phyloP scores from a whole-genome alignment of 192 early-diverging fungal genomes.

The Gonapodya prolifera region DNA sequence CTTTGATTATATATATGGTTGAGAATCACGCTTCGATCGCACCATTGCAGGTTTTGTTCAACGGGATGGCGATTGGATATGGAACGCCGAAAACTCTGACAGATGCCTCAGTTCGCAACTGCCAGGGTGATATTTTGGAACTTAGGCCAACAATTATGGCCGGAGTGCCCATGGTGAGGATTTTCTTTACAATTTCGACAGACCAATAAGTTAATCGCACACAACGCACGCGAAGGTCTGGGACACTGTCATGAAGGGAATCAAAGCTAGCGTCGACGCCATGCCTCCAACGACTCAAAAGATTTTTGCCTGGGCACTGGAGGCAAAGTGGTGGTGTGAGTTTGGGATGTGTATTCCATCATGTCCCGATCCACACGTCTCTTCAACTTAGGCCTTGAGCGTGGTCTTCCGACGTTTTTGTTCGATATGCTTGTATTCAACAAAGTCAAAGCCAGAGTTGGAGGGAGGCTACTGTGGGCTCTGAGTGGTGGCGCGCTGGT shows the following conservation, averaged over 20 bases:
- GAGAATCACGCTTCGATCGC: too few relatives aligned
- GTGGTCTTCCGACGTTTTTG: conserved; percentile 53
- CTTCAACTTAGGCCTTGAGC: too few relatives aligned
- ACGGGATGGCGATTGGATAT: conserved; percentile 55
- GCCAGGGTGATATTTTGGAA: conserved; percentile 57
- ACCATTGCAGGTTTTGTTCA: too few relatives aligned
- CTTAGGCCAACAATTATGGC: conserved; percentile 64
- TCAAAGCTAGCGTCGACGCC: conserved; percentile 47
- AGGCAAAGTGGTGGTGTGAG: conserved; percentile 62
- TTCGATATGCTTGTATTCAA: conserved; percentile 71
- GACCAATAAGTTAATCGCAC: too few relatives aligned
- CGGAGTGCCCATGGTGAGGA: conserved; percentile 56
- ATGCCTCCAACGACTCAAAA: conserved; percentile 35
- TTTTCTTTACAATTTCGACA: too few relatives aligned
- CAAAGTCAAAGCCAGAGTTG: conserved; percentile 66
- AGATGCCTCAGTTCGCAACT: conserved; percentile 49
- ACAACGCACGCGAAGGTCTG: conserved; percentile 77
- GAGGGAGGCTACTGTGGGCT: conserved; percentile 68
- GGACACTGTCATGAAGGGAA: conserved; percentile 75
- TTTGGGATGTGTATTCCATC: too few relatives aligned
- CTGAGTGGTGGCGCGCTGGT: conserved; percentile 82
- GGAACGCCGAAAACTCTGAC: conserved; percentile 65
- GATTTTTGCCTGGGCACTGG: conserved; percentile 62
- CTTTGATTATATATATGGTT: too few relatives aligned
- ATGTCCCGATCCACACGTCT: too few relatives aligned